A percentile compares a stretch with the other conserved stretches of the same genome.
Evolutionary conservation across 1,284 basidiomycete species (phyloP).

Genomic region (Violaceomyces palustris): DNA sequence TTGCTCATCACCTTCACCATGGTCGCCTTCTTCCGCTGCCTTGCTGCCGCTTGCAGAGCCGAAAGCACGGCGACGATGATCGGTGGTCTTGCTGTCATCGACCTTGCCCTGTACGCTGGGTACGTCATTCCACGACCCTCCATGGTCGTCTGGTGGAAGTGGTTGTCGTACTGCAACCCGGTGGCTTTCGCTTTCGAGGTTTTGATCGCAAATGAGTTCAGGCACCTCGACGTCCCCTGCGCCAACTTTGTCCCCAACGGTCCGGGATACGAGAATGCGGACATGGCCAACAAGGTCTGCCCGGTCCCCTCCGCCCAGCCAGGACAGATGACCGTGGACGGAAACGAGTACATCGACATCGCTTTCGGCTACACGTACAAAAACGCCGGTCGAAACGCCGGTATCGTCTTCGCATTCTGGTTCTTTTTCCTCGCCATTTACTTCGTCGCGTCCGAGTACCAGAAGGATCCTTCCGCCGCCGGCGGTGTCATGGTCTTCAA

Average conservation of each 20-base stretch:
- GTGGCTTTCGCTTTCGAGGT: constrained; percentile 40
- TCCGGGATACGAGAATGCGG: constrained; percentile 12
- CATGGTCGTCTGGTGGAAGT: constrained; percentile 46
- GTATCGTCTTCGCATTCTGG: constrained; percentile 38
- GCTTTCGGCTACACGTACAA: constrained; percentile 29
- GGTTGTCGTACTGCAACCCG: constrained; percentile 47
- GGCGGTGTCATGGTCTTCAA: constrained; percentile 44
- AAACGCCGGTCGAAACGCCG: constrained; percentile 29
- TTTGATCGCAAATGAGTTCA: constrained; percentile 45
- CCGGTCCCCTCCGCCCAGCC: constrained; percentile 27
- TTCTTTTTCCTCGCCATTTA: constrained; percentile 31
- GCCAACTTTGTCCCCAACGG: constrained; percentile 22
- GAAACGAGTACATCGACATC: constrained; percentile 13
- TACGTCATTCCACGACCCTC: constrained; percentile 42
- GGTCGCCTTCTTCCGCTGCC: constrained; percentile 41
- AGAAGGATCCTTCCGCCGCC: constrained; percentile 31
- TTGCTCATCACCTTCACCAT: constrained; percentile 32
- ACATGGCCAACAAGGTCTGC: constrained; percentile 31
- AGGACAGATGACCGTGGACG: constrained; percentile 21
- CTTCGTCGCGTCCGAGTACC: constrained; percentile 33
- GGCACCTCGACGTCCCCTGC: constrained; percentile 26
- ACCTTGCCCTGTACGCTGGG: constrained; percentile 36
- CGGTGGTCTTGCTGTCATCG: constrained; percentile 35
- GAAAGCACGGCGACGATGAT: constrained; percentile 35
- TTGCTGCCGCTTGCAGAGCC: constrained; percentile 22